Evolutionary conservation across 345 rosid species (phyloP).

Genomic region (Aquilaria yunnanensis): DNA sequence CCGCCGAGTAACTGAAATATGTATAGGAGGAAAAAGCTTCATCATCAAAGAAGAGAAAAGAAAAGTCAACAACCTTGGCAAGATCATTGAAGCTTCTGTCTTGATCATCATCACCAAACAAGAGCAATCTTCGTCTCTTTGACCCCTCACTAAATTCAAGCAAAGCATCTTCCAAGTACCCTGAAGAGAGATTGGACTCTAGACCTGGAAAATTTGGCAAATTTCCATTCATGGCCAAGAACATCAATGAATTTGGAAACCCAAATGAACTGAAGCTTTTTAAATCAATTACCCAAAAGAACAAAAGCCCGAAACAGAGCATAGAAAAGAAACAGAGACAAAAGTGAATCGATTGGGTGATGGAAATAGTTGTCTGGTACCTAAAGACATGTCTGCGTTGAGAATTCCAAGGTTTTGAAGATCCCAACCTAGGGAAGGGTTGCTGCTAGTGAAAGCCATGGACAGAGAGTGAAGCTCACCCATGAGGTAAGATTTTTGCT

Average conservation of each 20-base stretch:
- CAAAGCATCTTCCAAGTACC: constrained; percentile 85
- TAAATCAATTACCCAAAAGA: background rate
- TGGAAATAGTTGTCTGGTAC: constrained; percentile 14
- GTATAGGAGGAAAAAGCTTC: background rate
- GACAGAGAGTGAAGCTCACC: constrained; percentile 35
- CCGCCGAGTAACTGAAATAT: background rate
- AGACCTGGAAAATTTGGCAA: constrained; percentile 32
- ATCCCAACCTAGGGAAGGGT: constrained; percentile 69
- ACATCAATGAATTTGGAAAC: background rate
- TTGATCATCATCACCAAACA: constrained; percentile 23
- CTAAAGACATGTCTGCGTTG: constrained; percentile 73
- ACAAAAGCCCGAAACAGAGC: constrained; percentile 18
- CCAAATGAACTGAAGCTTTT: background rate
- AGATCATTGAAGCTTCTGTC: constrained; percentile 14
- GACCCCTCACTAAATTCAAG: constrained; percentile 55
- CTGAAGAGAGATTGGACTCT: constrained; percentile 64
- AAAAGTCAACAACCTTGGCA: constrained; percentile 13
- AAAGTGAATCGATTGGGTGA: background rate
- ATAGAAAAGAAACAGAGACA: constrained; percentile 12
- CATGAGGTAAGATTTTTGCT: constrained; percentile 12
- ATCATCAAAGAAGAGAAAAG: background rate
- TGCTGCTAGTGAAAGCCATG: constrained; percentile 18
- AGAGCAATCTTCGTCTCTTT: constrained; percentile 56
- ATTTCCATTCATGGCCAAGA: constrained; percentile 39
- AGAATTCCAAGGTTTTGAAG: constrained; percentile 70